Evolutionary conservation across 805 yeast genomes (phyloP).

Genomic region (Yarrowia sp.): DNA sequence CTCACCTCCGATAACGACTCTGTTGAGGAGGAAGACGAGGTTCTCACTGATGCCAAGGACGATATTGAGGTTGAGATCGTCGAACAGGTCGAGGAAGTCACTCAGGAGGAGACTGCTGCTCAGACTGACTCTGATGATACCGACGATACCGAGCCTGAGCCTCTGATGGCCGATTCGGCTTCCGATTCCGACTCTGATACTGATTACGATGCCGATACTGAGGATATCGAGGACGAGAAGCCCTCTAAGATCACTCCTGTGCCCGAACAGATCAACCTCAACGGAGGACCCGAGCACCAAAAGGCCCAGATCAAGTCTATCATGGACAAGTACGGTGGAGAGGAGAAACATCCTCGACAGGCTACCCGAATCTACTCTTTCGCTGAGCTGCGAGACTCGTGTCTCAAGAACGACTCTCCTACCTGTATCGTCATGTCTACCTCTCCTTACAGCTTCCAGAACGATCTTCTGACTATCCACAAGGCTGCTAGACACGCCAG

Average conservation of each 20-base stretch:
- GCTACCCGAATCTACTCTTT: conserved; percentile 25
- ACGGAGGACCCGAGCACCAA: conserved; percentile 23
- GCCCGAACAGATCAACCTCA: conserved; percentile 26
- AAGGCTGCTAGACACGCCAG: conserved; percentile 27
- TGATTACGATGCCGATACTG: conserved; percentile 22
- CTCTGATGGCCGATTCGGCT: conserved; percentile 22
- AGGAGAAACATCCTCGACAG: conserved; percentile 1
- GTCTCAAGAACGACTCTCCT: conserved; percentile 24
- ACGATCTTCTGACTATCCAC: conserved; percentile 7
- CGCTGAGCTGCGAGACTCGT: conserved; percentile 18
- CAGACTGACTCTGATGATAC: conserved; percentile 7
- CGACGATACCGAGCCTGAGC: conserved; percentile 26
- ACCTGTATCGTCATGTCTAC: conserved; percentile 21
- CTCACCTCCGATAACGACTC: conserved; percentile 29
- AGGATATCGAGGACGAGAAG: conserved; percentile 24
- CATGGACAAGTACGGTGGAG: conserved; percentile 17
- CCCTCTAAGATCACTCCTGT: conserved; percentile 32
- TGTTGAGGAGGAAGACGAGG: conserved; percentile 28
- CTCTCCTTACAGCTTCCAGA: conserved; percentile 31
- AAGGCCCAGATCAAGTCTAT: conserved; percentile 33
- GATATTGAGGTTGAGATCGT: conserved; percentile 33
- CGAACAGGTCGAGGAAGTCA: conserved; percentile 4
- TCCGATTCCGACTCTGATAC: conserved; percentile 27
- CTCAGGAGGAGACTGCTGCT: conserved; percentile 1
- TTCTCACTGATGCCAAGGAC: conserved; percentile 30